Evolutionary conservation across 1,284 basidiomycete species (phyloP), one percentile per base, ranked within the genome.

Genomic region (Wallemia ichthyophaga): DNA sequence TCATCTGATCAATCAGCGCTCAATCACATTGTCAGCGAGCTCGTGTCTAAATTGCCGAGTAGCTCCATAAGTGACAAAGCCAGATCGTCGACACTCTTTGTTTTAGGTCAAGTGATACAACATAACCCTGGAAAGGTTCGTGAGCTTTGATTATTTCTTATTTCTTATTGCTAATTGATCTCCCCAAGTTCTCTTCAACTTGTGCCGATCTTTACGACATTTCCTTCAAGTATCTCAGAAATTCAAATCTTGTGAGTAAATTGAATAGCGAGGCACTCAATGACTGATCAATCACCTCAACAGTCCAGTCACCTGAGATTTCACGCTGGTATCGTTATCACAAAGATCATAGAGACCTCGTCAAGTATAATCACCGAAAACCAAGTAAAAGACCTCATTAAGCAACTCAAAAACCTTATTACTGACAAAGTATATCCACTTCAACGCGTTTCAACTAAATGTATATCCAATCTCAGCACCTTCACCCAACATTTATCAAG

Each of bases 391-490:
- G 94, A 99, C 64, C 75, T 92, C 54, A 66, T 86, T 61, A 96
- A 94, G 69, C 78, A 84, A 61, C 81, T 87, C 70, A 80, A 78
- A 64, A 73, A 76, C 27, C 79, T 77, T 0, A 73, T 98, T 1
- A 74, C 75, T 1, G 92, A 98, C 69, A 88, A 87, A 70, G 81
- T 82, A 3, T 74, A 88, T 7, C 78, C 87, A 1, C 76, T 98
- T 15, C 86, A 95, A 66, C 79, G 91, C 26, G 87, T 79, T 66
- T 61, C 58, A 59, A 13, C 23, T 19, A 60, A 69, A 63, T 68
- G 68, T 54, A 61, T 73, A 19, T 62, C 69, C 23, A 65, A 66
- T 11, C 62, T 72, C 33, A 63, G 65, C 5, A 62, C 65, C 1
- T 63, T 67, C 5, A 66, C 68, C 2, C 59, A 63, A 17, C 65